A percentile compares a stretch with the other conserved stretches of the same genome.
Conservation (phyloP, 1,139 yeast species). For the Geotrichum aggregatum region DNA sequence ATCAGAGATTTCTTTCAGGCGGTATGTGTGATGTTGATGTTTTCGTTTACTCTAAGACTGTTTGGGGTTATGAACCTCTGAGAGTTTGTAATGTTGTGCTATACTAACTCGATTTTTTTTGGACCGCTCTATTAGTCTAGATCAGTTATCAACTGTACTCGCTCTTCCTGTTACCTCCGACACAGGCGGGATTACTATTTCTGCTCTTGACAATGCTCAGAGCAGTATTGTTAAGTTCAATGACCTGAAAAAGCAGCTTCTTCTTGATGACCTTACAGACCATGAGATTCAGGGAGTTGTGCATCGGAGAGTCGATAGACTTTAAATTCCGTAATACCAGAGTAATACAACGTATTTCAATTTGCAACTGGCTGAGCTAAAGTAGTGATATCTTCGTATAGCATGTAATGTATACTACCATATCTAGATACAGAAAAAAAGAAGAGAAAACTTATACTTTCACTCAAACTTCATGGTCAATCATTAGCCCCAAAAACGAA, state of each 20-base stretch:
- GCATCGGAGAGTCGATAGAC: constrained; percentile 12
- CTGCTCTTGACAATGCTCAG: not conserved
- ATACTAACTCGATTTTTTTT: not conserved
- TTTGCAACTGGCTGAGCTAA: too few relatives aligned
- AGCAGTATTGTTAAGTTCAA: not conserved
- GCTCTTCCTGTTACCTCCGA: constrained; percentile 8
- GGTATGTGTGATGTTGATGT: too few relatives aligned
- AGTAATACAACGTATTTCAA: too few relatives aligned
- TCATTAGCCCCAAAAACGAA: too few relatives aligned
- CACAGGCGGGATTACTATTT: not conserved
- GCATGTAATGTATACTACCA: not conserved
- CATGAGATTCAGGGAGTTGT: constrained; percentile 32
- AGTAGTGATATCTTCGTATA: not conserved
- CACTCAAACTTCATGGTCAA: not conserved
- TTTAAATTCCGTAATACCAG: not conserved
- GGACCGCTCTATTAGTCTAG: too few relatives aligned
- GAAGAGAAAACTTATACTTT: not conserved
- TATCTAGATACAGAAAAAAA: not conserved
- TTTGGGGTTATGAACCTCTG: too few relatives aligned
- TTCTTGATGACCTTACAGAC: constrained; percentile 32
- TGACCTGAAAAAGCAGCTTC: constrained; percentile 28
- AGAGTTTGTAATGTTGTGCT: too few relatives aligned
- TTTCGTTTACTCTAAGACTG: too few relatives aligned
- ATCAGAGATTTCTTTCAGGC: constrained; percentile 30
- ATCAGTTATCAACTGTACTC: constrained; percentile 12